Evolutionary conservation across 106 monocot genomes (phyloP), one percentile per base, ranked within the genome.

Genomic region (Dioscorea alata): DNA sequence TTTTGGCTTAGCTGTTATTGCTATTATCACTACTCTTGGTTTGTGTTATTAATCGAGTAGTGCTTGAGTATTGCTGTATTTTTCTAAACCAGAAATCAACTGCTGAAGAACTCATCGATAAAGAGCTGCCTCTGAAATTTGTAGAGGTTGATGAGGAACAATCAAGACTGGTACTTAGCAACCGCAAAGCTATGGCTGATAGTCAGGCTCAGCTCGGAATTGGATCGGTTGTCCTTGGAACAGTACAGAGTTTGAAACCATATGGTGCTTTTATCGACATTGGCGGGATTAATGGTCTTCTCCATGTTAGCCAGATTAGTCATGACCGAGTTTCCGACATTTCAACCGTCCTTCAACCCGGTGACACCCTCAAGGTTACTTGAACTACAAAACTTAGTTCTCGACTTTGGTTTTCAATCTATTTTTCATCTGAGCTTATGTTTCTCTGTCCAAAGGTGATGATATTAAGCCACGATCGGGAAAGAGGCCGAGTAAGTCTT

Each of bases 231-330:
- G 92, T 99, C 32, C 48, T 81, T 17, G 97, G 92, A 76, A 92
- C 85, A 52, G 97, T 99, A 18, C 88, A 89, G 62, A 99, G 92
- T 71, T 33, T 99, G 61, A 99, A 90, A 72, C 92, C 97, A 48
- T 99, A 92, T 69, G 97, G 92, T 69, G 97, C 97, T 20, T 90
- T 99, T 65, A 89, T 99, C 13, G 92, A 99, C 59, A 90, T 92
- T 74, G 92, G 92, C 50, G 97, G 92, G 56, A 80, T 89, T 64
- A 99, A 78, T 73, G 97, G 97, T 28, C 92, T 99, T 59, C 89
- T 99, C 18, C 97, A 99, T 69, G 89, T 99, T 33, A 99, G 92
- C 86, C 97, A 99, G 71, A 99, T 99, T 23, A 99, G 97, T 78
- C 97, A 99, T 85, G 97, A 92, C 71, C 84, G 87, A 61, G 85